Evolutionary conservation across 805 yeast species (phyloP).

Genomic region (Hanseniaspora jakobsenii): DNA sequence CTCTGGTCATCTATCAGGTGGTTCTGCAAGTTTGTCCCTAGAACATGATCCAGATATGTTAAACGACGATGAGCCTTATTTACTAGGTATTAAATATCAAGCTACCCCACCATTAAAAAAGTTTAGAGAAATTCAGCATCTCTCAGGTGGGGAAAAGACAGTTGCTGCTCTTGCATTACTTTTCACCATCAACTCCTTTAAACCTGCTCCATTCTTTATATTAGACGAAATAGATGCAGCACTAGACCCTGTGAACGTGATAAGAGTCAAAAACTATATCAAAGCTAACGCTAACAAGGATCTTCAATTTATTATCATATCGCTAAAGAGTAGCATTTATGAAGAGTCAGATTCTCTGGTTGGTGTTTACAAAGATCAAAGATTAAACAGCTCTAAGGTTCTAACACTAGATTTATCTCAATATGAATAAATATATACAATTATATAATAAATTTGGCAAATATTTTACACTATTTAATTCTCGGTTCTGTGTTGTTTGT

Average conservation of each 20-base stretch:
- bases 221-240: slow-evolving; percentile 98
- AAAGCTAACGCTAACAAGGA: slow-evolving; percentile 59
- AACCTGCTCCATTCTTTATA: slow-evolving; percentile 91
- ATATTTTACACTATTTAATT: not conserved
- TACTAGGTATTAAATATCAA: slow-evolving; percentile 72
- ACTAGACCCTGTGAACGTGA: slow-evolving; percentile 77
- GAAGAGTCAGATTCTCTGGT: slow-evolving; percentile 83
- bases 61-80: slow-evolving; percentile 84
- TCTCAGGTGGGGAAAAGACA: slow-evolving; percentile 95
- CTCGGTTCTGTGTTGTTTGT: too few species aligned
- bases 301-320: slow-evolving; percentile 85
- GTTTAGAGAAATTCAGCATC: slow-evolving; percentile 79
- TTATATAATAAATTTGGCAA: not conserved
- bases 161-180: slow-evolving; percentile 89
- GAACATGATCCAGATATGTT: slow-evolving; percentile 31
- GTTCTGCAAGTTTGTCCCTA: slow-evolving; percentile 78
- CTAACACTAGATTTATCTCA: slow-evolving; percentile 53
- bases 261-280: slow-evolving; percentile 76
- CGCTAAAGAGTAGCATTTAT: slow-evolving; percentile 74
- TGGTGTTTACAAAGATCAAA: slow-evolving; percentile 80
- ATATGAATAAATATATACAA: not conserved
- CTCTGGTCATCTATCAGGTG: too few species aligned
- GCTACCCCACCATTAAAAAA: slow-evolving; percentile 95
- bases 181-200: slow-evolving; percentile 81
- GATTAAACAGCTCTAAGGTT: slow-evolving; percentile 57